These are phyloP conservation scores for Cladorrhinum samala DNA, from an alignment of 495 filamentous ascomycete genomes.

Conservation along the genomic window DNA sequence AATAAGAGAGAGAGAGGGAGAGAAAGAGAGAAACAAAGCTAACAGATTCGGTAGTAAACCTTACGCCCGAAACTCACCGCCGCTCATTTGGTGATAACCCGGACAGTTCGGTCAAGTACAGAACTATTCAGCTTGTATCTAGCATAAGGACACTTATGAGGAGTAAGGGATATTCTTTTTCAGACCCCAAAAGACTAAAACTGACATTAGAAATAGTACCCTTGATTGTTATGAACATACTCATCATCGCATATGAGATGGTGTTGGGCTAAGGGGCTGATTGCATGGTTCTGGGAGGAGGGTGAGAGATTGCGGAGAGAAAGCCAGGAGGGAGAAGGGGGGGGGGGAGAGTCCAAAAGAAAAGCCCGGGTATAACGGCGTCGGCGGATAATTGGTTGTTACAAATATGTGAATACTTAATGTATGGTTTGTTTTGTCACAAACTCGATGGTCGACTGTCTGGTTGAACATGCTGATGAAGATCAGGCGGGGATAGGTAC, in stretches of 20 bases:
- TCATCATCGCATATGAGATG: slow-evolving; percentile 85
- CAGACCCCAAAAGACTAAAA: neutral
- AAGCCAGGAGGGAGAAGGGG: too few relatives aligned
- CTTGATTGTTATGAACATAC: slow-evolving; percentile 81
- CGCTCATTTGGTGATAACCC: slow-evolving; percentile 66
- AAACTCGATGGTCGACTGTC: too few relatives aligned
- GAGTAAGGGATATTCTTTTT: slow-evolving; percentile 58
- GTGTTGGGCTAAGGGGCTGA: slow-evolving; percentile 64
- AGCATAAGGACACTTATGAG: slow-evolving; percentile 91
- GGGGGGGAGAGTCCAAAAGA: neutral
- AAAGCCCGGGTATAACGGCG: too few relatives aligned
- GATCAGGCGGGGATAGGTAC: too few relatives aligned
- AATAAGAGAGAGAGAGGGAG: neutral
- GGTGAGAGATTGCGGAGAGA: too few relatives aligned
- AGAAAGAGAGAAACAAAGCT: neutral
- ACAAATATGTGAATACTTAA: too few relatives aligned
- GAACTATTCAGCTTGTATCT: slow-evolving; percentile 80
- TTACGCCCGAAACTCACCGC: slow-evolving; percentile 60
- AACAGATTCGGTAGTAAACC: slow-evolving; percentile 84
- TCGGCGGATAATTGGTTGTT: too few relatives aligned
- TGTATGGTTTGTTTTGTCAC: too few relatives aligned
- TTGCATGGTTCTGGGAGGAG: neutral
- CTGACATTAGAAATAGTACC: slow-evolving; percentile 57
- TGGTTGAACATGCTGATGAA: too few relatives aligned
- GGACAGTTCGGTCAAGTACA: slow-evolving; percentile 78